Evolutionary conservation across 257 asterid genomes (phyloP), one percentile per base, ranked within the genome.

Genomic region (Penstemon eatonii): DNA sequence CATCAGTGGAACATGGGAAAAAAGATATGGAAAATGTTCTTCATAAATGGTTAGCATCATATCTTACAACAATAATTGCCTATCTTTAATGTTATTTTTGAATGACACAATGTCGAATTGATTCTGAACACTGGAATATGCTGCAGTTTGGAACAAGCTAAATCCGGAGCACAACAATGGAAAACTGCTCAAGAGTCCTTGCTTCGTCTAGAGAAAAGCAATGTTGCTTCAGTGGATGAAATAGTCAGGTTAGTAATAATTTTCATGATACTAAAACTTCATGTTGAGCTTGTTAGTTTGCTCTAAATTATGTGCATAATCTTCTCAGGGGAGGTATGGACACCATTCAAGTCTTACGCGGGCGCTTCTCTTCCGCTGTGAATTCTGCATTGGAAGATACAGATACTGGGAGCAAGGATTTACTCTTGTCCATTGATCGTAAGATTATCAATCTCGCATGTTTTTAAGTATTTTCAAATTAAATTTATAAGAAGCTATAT

Each of bases 131-230:
- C 56, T 9, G 53, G 62, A 60, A 12, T 46, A 12, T 69, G 81
- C 92, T 69, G 81, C 92, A 94, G 99, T 70, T 64, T 89, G 91
- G 89, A 85, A 68, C 87, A 87, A 80, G 93, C 96, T 63, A 89
- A 89, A 81, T 67, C 84, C 79, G 95, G 98, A 41, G 87, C 90
- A 33, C 83, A 83, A 72, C 98, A 94, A 58, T 94, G 99, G 99
- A 79, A 63, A 13, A 82, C 72, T 69, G 97, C 98, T 50, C 93
- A 89, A 74, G 84, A 81, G 61, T 89, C 98, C 53, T 74, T 94
- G 85, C 76, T 86, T 72, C 68, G 72, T 79, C 79, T 89, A 10
- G 97, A 94, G 81, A 87, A 81, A 81, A 79, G 73, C 56, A 91
- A 91, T 63, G 85, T 91, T 66, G 87, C 90, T 61, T 84, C 95